These are phyloP conservation scores for Phytophthora hybrid DNA, from an alignment of 352 stramenopile genomes.

Conservation along the genomic window DNA sequence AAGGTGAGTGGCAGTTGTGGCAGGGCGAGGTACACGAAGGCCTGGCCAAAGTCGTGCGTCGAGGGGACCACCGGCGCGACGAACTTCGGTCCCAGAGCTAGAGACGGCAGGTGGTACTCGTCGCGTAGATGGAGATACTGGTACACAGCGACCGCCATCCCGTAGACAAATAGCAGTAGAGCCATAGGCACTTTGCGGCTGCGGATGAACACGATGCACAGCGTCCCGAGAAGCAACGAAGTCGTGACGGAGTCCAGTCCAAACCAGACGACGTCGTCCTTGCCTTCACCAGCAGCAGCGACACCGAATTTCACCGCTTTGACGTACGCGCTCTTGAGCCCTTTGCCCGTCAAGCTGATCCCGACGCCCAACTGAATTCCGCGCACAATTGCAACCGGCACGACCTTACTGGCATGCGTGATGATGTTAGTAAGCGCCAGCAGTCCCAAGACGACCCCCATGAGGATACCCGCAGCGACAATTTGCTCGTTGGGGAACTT, in stretches of 20 bases:
- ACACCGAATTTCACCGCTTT: constrained; percentile 39
- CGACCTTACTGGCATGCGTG: constrained; percentile 87
- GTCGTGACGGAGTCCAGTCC: constrained; percentile 75
- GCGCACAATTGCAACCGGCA: constrained; percentile 90
- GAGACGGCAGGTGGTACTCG: constrained; percentile 60
- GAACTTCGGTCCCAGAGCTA: constrained; percentile 69
- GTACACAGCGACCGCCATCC: constrained; percentile 70
- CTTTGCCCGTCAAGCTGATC: constrained; percentile 85
- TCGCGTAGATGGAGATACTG: constrained; percentile 58
- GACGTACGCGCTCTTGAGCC: constrained; percentile 80
- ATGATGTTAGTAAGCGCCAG: constrained; percentile 91
- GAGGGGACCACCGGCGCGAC: constrained; percentile 63
- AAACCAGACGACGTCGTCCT: constrained; percentile 54
- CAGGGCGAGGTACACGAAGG: constrained; percentile 90
- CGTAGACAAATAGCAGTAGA: constrained; percentile 75
- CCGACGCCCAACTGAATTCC: constrained; percentile 94
- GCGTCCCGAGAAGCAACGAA: constrained; percentile 69
- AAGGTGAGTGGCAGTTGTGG: constrained; percentile 93
- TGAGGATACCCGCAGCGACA: constrained; percentile 88
- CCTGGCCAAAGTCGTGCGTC: constrained; percentile 62
- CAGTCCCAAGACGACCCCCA: constrained; percentile 69
- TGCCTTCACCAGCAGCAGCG: constrained; percentile 19
- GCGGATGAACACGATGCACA: constrained; percentile 79
- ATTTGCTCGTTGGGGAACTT: constrained; percentile 82
- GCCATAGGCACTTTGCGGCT: constrained; percentile 69